Percentiles rank a stretch among this genome's conserved stretches.
Conservation (phyloP, 805 yeast species). For the Debaryomyces tyrocola region DNA sequence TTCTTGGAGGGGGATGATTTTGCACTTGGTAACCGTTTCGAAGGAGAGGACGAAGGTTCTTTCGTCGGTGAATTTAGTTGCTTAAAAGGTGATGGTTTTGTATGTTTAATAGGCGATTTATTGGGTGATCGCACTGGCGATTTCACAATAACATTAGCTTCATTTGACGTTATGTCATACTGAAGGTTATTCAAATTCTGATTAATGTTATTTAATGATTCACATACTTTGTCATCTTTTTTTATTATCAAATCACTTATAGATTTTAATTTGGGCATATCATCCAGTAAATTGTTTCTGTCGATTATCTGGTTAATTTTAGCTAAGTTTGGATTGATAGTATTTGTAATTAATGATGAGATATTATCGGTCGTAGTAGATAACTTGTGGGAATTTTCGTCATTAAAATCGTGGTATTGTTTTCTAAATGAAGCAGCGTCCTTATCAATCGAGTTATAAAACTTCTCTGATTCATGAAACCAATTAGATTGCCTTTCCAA, state of each 20-base stretch:
- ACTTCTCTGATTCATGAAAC: slow-evolving; percentile 9
- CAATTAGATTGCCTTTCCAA: slow-evolving; percentile 10
- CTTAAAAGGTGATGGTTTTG: slow-evolving; percentile 1
- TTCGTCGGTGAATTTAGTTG: not conserved
- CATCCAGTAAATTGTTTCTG: not conserved
- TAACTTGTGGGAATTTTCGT: slow-evolving; percentile 6
- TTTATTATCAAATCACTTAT: not conserved
- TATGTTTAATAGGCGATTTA: not conserved
- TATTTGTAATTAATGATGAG: slow-evolving; percentile 4
- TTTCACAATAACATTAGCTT: not conserved
- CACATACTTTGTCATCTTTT: not conserved
- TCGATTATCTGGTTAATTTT: slow-evolving; percentile 2
- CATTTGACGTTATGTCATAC: not conserved
- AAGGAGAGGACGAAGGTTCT: not conserved
- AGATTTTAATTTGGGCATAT: not conserved
- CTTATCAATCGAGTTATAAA: slow-evolving; percentile 7
- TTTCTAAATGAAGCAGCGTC: not conserved
- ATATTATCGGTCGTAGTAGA: slow-evolving; percentile 7
- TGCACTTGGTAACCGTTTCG: not conserved
- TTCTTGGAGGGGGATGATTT: slow-evolving; percentile 4
- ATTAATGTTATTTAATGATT: not conserved
- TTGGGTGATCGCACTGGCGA: not conserved
- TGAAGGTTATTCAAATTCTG: not conserved
- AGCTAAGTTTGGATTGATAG: slow-evolving; percentile 7
- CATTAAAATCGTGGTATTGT: not conserved